A percentile compares a stretch with the other conserved stretches of the same genome.
Conservation (phyloP, 2,329 filamentous ascomycete species). For the Chrysosporium keratinophilum region DNA sequence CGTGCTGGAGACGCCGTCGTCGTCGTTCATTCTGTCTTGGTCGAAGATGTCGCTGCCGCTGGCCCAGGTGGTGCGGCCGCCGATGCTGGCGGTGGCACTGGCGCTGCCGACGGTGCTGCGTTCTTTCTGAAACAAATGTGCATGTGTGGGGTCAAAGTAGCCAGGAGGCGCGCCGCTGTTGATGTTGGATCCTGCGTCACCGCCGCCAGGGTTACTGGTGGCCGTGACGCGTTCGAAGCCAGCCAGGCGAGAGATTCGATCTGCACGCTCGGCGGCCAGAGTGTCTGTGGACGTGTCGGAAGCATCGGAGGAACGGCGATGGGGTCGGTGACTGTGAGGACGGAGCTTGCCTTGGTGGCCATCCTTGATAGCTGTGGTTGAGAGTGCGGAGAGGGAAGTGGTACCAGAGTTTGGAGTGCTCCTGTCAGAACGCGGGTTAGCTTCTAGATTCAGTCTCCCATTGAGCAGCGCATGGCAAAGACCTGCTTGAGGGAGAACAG, state of each 20-base stretch:
- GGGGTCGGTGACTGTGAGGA: constrained; percentile 44
- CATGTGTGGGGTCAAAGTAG: constrained; percentile 22
- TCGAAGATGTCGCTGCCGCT: constrained; percentile 50
- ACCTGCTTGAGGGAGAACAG: background rate
- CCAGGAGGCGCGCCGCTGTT: background rate
- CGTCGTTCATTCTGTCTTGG: constrained; percentile 62
- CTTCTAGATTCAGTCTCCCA: background rate
- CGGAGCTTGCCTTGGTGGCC: constrained; percentile 75
- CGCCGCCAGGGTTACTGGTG: background rate
- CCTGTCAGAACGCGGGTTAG: constrained; percentile 39
- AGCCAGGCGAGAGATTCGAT: constrained; percentile 87
- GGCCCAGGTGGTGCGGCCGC: constrained; percentile 59
- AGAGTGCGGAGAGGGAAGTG: constrained; percentile 82
- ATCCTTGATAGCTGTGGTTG: constrained; percentile 92
- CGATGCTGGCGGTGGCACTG: constrained; percentile 65
- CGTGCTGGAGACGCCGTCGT: constrained; percentile 52
- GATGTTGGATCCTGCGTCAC: background rate
- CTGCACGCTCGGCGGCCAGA: constrained; percentile 81
- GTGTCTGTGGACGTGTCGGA: constrained; percentile 56
- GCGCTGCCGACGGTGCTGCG: constrained; percentile 83
- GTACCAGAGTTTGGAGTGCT: constrained; percentile 89
- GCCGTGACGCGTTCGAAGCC: constrained; percentile 82
- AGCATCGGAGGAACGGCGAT: constrained; percentile 48
- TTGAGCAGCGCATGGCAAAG: background rate
- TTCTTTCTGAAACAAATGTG: constrained; percentile 57